These are phyloP conservation scores for Neofusicoccum laricinum DNA, from an alignment of 2,329 filamentous ascomycete species.

Conservation along the genomic window DNA sequence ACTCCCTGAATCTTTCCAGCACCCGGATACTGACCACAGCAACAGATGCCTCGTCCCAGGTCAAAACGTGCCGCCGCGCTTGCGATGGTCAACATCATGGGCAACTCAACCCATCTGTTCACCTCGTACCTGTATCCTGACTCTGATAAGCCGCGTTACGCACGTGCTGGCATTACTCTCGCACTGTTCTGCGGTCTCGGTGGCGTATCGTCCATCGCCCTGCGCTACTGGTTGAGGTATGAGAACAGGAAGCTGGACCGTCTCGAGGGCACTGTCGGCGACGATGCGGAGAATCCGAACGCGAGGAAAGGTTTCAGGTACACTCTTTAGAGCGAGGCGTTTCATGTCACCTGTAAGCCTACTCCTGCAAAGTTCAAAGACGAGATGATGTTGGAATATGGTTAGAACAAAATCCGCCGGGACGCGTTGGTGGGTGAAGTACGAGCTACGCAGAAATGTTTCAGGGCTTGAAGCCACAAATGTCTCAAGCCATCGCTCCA, in stretches of 20 bases:
- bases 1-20: background rate
- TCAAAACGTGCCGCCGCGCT: slow-evolving; percentile 17
- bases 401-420: background rate
- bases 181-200: slow-evolving; percentile 1
- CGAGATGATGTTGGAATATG: background rate
- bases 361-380: background rate
- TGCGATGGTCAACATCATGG: slow-evolving; percentile 20
- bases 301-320: background rate
- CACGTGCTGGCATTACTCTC: background rate
- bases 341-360: background rate
- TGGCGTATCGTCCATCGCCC: background rate
- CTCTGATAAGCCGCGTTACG: slow-evolving; percentile 2
- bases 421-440: background rate
- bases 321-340: background rate
- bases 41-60: slow-evolving; percentile 31
- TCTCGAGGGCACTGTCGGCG: background rate
- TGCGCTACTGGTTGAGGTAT: slow-evolving; percentile 2
- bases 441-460: background rate
- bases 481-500: background rate
- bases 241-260: slow-evolving; percentile 6
- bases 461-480: background rate
- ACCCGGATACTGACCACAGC: slow-evolving; percentile 17
- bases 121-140: slow-evolving; percentile 2
- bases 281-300: background rate
- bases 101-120: background rate